A percentile compares a stretch with the other conserved stretches of the same genome.
Conservation (phyloP, 202 grass and related monocot species). For the Elaeis oleifera region DNA sequence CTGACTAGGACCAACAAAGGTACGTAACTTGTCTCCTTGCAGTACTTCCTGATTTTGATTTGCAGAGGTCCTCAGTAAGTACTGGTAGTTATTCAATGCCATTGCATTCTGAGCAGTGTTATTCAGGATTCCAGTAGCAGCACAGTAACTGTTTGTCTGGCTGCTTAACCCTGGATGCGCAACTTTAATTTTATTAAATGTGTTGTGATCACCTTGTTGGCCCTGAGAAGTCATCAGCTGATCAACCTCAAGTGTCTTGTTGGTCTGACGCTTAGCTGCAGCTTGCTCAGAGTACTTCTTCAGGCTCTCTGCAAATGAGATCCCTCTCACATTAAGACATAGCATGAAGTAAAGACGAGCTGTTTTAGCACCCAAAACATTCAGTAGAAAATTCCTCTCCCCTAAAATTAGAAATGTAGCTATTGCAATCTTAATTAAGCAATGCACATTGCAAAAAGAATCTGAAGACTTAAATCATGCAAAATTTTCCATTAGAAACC, state of each 20-base stretch:
- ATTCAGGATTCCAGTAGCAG: conserved; percentile 18
- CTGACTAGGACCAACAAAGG: too few species aligned
- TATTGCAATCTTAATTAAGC: too few species aligned
- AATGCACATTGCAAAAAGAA: too few species aligned
- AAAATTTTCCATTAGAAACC: too few species aligned
- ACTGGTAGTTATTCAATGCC: conserved; percentile 57
- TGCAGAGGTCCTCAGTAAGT: conserved; percentile 46
- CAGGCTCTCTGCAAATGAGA: conserved; percentile 54
- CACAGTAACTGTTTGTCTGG: conserved; percentile 26
- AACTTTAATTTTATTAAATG: conserved; percentile 28
- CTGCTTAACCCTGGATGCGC: conserved; percentile 38
- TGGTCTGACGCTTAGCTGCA: conserved; percentile 20
- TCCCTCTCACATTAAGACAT: too few species aligned
- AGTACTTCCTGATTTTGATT: conserved; percentile 22
- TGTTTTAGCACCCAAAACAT: too few species aligned
- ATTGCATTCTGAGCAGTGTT: conserved; percentile 39
- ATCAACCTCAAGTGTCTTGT: conserved; percentile 43
- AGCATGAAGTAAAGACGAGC: too few species aligned
- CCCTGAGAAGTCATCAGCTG: conserved; percentile 36
- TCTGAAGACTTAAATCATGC: too few species aligned
- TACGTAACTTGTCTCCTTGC: too few species aligned
- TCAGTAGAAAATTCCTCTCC: too few species aligned
- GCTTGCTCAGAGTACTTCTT: conserved; percentile 48
- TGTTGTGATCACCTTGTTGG: conserved; percentile 41
- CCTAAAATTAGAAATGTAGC: too few species aligned